Conservation (phyloP, 1,284 basidiomycete genomes). For the Sanguinoderma infundibulare region DNA sequence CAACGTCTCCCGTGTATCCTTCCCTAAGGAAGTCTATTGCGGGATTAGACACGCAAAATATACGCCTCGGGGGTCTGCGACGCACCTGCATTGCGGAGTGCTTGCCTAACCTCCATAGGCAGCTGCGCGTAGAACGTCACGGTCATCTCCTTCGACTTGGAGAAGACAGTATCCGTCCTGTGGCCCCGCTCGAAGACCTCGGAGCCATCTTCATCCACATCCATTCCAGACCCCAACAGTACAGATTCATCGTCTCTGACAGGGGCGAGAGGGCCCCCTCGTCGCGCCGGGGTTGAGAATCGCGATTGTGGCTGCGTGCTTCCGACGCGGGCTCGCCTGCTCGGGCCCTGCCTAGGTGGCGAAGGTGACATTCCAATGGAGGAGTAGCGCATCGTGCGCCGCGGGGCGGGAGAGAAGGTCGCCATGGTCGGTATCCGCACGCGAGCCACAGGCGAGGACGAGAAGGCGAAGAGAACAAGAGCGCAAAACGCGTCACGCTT, state of each 20-base stretch:
- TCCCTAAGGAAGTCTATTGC: constrained; percentile 67
- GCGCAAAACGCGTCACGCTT: constrained; percentile 19
- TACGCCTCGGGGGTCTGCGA: background rate
- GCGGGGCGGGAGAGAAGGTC: constrained; percentile 36
- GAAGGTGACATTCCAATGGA: constrained; percentile 31
- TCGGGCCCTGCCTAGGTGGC: constrained; percentile 19
- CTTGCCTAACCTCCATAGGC: constrained; percentile 75
- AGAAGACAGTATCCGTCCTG: constrained; percentile 60
- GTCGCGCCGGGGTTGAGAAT: constrained; percentile 34
- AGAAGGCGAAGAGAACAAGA: constrained; percentile 8
- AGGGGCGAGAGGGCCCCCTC: constrained; percentile 11
- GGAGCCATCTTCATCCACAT: constrained; percentile 56
- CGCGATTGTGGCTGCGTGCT: constrained; percentile 34
- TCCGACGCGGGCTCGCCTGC: constrained; percentile 26
- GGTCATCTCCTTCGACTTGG: constrained; percentile 72
- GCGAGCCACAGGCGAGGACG: constrained; percentile 13
- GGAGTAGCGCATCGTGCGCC: constrained; percentile 32
- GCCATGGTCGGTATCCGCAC: constrained; percentile 28
- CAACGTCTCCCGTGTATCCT: constrained; percentile 71
- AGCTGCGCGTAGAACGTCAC: constrained; percentile 73
- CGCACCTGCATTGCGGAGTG: constrained; percentile 68
- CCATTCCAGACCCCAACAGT: constrained; percentile 53
- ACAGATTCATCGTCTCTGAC: constrained; percentile 42
- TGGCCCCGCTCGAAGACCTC: constrained; percentile 36
- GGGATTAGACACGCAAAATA: background rate